These are phyloP conservation scores for Arthroderma uncinatum DNA, from an alignment of 2,329 filamentous ascomycete genomes.

Conservation along the genomic window DNA sequence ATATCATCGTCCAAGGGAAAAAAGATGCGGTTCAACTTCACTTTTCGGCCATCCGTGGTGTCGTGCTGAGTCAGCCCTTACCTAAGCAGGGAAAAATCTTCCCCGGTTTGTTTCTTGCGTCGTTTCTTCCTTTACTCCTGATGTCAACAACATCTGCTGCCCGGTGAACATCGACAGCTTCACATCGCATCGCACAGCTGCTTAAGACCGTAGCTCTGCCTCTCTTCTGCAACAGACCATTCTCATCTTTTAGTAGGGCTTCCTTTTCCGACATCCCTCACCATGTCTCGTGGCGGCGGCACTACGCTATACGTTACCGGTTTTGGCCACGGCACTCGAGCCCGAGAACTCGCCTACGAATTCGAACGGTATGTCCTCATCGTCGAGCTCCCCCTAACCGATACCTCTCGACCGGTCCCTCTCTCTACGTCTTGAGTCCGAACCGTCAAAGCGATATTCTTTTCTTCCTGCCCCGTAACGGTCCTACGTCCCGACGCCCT, in stretches of 20 bases:
- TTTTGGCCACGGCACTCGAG: slow-evolving; percentile 97
- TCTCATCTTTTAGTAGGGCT: neutral
- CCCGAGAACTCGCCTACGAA: slow-evolving; percentile 98
- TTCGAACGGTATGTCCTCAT: slow-evolving; percentile 94
- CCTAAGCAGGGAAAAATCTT: no score
- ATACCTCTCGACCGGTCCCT: slow-evolving; percentile 17
- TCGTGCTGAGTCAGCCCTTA: no score
- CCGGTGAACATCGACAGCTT: no score
- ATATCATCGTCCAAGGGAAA: no score
- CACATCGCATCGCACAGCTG: no score
- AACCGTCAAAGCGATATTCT: slow-evolving; percentile 14
- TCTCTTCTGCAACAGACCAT: neutral
- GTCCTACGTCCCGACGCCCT: slow-evolving; percentile 12
- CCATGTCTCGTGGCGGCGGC: slow-evolving; percentile 76
- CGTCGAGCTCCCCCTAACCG: slow-evolving; percentile 21
- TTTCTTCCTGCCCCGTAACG: slow-evolving; percentile 10
- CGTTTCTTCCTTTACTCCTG: no score
- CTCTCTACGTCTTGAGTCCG: slow-evolving; percentile 15
- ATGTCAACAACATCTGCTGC: no score
- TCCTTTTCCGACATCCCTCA: slow-evolving; percentile 13
- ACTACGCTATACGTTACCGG: slow-evolving; percentile 97
- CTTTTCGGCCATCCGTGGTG: no score
- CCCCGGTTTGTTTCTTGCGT: no score
- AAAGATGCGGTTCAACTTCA: no score
- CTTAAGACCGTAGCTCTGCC: no score